Base-by-base conservation (phyloP, 139 green algal species). In the Nannochloris sp. region DNA sequence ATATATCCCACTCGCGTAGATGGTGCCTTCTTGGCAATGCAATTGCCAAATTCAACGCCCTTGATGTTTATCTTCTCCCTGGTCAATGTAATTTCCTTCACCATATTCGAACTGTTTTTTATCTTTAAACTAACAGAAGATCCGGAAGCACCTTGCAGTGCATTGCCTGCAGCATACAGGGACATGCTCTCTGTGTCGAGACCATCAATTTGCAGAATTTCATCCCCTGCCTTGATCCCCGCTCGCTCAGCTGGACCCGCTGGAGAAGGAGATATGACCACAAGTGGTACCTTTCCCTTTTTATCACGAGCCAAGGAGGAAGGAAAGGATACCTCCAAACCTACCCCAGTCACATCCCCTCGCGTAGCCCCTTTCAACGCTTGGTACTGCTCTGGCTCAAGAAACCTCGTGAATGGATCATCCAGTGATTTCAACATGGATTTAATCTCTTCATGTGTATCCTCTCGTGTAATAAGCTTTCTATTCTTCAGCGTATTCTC, bases 361-460 rank as follows among this genome's bases (percentile, higher is more conserved):
- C 70, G 33, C 4, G 72, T 85, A 67, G 75, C 68, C 17, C 70
- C 48, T 53, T 78, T 66, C 28, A 94, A 61, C 5, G 73, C 79
- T 5, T 57, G 29, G 33, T 87, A 86, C 13, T 85, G 75, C 8
- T 85, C 73, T 2, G 91, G 92, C 61, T 89, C 85, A 26, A 98
- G 74, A 67, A 97, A 92, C 8, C 91, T 72, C 0, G 91, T 98
- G 84, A 98, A 98, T 29, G 93, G 93, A 74, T 98, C 92, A 58
- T 88, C 80, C 62, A 98, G 71, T 0, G 63, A 79, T 9, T 73
- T 75, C 6, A 97, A 67, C 68, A 93, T 86, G 67, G 85, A 86
- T 13, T 76, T 67, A 28, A 98, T 94, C 37, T 86, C 86, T 36
- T 65, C 75, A 73, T 96, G 94, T 8, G 89, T 96, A 49, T 95